These are phyloP conservation scores for Helianthus tuberosus DNA, from an alignment of 129 eudicot species.

Conservation along the genomic window DNA sequence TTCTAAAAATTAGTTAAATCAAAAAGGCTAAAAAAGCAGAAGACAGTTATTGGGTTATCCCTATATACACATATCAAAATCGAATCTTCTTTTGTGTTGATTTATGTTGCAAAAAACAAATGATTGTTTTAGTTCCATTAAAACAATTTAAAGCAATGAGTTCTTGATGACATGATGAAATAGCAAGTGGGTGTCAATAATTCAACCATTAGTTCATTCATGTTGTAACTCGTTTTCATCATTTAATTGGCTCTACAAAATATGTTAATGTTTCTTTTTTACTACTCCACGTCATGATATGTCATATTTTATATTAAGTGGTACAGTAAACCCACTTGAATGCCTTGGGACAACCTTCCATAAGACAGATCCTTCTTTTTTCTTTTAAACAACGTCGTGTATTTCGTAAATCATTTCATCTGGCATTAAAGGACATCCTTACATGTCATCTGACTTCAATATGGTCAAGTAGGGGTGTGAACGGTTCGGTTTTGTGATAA, in stretches of 20 bases:
- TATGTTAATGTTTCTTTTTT: neutral
- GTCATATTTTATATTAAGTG: too few species aligned
- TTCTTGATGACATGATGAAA: conserved; percentile 16
- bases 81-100: conserved; percentile 17
- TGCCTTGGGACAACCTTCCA: too few species aligned
- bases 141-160: conserved; percentile 26
- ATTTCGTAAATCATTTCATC: too few species aligned
- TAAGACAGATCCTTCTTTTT: too few species aligned
- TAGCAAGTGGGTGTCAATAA: conserved; percentile 31
- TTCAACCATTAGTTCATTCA: conserved; percentile 26
- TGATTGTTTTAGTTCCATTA: conserved; percentile 14
- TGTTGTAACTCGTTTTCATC: neutral
- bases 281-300: too few species aligned
- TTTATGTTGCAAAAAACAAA: conserved; percentile 23
- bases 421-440: too few species aligned
- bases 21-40: neutral
- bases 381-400: too few species aligned
- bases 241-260: neutral
- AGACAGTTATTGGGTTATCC: neutral
- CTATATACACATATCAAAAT: conserved; percentile 6
- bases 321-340: too few species aligned
- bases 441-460: too few species aligned
- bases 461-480: too few species aligned
- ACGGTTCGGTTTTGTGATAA: too few species aligned
- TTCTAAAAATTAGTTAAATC: neutral